Base-by-base conservation (phyloP, 164 flowering plant genomes). In the Piper betle region DNA sequence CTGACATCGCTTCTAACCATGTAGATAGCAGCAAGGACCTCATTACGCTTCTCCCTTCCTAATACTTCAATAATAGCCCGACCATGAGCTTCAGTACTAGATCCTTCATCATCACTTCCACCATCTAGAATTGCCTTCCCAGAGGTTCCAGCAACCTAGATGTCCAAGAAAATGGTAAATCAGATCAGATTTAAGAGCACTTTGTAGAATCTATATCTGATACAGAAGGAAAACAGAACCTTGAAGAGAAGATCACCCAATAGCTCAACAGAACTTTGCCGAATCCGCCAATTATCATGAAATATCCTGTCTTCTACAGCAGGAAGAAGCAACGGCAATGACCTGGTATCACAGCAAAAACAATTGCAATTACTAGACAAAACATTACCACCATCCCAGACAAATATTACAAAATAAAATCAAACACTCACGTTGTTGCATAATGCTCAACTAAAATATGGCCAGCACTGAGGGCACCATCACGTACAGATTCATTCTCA, bases 101-200 rank as follows among this genome's bases (percentile, higher is more conserved):
- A 71, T 69, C 99, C 99, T 77, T 94, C 99, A 86, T 94, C 99
- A 75, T 94, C 99, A 77, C 99, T 94, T 19, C 99, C 99, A 70
- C 99, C 99, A 75, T 94, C 99, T 66, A 94, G 95, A 65, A 90
- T 78, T 59, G 99, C 97, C 77, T 94, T 94, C 42, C 99, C 99
- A 66, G 99, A 88, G 59, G 99, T 94, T 64, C 99, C 99, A 72
- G 99, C 99, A 77, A 94, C 99, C 99, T 93, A 75, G 53, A 69
- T 39, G 5, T 69, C 6, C 11, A 57, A 60, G 19, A 57, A 43
- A 25, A 25, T 1, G 33, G 33, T 40, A 39, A 46, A 57, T 25
- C 9, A 15, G 11, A 25, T 69, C 13, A 67, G 10, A 58, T 55
- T 55, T 37, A 55, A 19, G 37, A 18, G 17, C 6, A 55, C 17